Conservation (phyloP, 2,329 filamentous ascomycete genomes). For the Sordariomycetes sp. region DNA sequence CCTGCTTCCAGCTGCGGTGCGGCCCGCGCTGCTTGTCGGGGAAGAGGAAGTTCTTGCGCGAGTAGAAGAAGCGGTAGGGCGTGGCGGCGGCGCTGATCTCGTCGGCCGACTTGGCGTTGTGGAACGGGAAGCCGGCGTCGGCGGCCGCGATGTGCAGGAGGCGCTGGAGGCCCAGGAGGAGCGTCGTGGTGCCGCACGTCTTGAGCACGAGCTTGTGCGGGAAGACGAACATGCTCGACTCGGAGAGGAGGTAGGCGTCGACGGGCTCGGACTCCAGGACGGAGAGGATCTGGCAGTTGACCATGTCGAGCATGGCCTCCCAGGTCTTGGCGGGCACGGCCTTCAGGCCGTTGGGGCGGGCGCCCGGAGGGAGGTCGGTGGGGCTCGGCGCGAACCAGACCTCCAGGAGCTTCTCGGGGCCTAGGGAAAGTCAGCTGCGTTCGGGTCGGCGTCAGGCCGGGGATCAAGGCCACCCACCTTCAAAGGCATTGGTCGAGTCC, state of each 20-base stretch:
- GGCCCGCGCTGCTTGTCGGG: conserved; percentile 89
- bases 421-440: conserved; percentile 25
- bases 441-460: background rate
- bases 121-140: conserved; percentile 80
- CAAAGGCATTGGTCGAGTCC: conserved; percentile 92
- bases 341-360: conserved; percentile 71
- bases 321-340: conserved; percentile 73
- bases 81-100: conserved; percentile 69
- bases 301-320: conserved; percentile 95
- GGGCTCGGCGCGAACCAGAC: conserved; percentile 92
- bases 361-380: conserved; percentile 57
- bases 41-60: conserved; percentile 95
- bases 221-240: conserved; percentile 99
- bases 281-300: conserved; percentile 97
- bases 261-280: conserved; percentile 88
- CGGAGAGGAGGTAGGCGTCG: conserved; percentile 92
- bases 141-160: conserved; percentile 85
- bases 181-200: conserved; percentile 93
- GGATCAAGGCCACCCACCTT: conserved; percentile 44
- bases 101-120: conserved; percentile 54
- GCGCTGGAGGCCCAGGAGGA: conserved; percentile 79
- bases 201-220: conserved; percentile 99
- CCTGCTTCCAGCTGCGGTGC: conserved; percentile 94
- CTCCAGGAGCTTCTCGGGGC: conserved; percentile 94
- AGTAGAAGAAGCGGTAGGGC: conserved; percentile 96